Percentiles rank a stretch among this genome's conserved stretches.
Evolutionary conservation across 176 grass and related monocot species (phyloP).

Genomic region (Neostapfia colusana): DNA sequence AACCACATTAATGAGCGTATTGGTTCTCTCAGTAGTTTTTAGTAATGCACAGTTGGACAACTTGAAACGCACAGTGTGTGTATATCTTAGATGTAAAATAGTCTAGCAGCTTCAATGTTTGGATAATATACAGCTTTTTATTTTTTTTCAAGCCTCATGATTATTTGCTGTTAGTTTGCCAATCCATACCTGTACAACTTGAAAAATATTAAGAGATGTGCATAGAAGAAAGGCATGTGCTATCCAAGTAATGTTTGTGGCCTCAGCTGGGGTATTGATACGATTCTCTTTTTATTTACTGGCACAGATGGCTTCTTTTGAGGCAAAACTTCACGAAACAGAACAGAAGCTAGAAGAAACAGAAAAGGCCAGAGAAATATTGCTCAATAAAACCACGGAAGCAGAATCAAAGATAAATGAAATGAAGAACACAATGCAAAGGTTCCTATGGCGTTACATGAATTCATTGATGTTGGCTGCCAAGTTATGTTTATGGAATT

Average conservation of each 20-base stretch:
- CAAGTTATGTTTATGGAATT: slow-evolving; percentile 15
- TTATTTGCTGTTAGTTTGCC: not conserved
- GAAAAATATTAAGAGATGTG: not conserved
- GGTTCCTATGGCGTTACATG: slow-evolving; percentile 50
- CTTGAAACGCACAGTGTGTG: not conserved
- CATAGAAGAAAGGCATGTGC: slow-evolving; percentile 6
- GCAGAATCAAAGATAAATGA: slow-evolving; percentile 65
- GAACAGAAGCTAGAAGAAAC: slow-evolving; percentile 79
- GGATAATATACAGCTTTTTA: not conserved
- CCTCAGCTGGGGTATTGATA: not conserved
- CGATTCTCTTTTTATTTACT: slow-evolving; percentile 31
- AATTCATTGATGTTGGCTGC: slow-evolving; percentile 19
- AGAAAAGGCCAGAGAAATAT: slow-evolving; percentile 55
- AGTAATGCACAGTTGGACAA: not conserved
- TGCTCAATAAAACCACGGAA: slow-evolving; percentile 55
- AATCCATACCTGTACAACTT: not conserved
- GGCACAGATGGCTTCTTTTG: slow-evolving; percentile 66
- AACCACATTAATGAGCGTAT: not conserved
- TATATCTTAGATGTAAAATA: slow-evolving; percentile 16
- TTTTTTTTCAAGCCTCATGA: not conserved
- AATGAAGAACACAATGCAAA: slow-evolving; percentile 74
- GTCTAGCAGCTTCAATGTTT: slow-evolving; percentile 12
- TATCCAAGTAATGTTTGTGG: slow-evolving; percentile 21
- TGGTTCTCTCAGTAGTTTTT: not conserved
- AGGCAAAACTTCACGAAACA: slow-evolving; percentile 74